phyloP scores from a whole-genome alignment of 78 protist genomes.

The Planoprotostelium fungivorum region DNA sequence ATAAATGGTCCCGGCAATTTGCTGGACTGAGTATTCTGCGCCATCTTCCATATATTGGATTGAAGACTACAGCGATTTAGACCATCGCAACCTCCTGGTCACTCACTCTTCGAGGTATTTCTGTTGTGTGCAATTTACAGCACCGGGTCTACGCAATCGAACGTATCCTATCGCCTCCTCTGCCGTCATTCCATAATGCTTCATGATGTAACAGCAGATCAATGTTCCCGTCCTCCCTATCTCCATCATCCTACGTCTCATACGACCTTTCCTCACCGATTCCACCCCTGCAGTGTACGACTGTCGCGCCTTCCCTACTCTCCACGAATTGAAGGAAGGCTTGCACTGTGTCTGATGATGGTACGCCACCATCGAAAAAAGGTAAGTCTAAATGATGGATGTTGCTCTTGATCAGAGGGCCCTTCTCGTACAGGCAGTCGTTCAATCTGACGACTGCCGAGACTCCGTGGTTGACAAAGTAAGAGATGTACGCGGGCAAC shows the following conservation, averaged over 20 bases:
- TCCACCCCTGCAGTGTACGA: neutral
- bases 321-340: neutral
- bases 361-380: neutral
- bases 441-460: neutral
- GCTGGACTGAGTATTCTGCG: neutral
- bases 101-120: conserved; percentile 1
- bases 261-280: neutral
- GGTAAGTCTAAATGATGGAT: neutral
- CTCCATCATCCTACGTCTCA: neutral
- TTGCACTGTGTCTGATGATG: neutral
- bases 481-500: neutral
- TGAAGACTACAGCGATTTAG: neutral
- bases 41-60: neutral
- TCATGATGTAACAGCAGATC: neutral
- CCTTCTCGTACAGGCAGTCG: neutral
- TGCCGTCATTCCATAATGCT: neutral
- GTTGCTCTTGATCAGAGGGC: neutral
- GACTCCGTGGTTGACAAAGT: neutral
- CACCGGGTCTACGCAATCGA: neutral
- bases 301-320: neutral
- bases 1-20: neutral
- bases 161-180: neutral
- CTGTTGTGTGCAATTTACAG: neutral
- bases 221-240: neutral
- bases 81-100: neutral